A percentile compares a stretch with the other conserved stretches of the same genome.
Conservation (phyloP, 2,329 filamentous ascomycete species). For the Calonectria montana region DNA sequence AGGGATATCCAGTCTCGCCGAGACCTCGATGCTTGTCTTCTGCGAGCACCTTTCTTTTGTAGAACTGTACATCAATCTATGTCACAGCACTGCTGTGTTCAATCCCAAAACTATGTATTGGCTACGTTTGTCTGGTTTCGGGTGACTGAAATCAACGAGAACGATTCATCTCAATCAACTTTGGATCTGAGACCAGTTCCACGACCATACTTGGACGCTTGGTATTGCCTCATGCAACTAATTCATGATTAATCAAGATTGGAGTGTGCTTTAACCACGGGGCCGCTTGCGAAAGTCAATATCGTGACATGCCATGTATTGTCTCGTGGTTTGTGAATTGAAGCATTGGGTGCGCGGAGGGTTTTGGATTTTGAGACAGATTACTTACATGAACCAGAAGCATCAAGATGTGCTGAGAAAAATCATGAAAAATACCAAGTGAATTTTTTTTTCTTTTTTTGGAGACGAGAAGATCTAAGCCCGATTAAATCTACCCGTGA, state of each 20-base stretch:
- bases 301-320: background rate
- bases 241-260: background rate
- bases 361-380: too few species aligned
- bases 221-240: background rate
- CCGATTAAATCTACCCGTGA: too few species aligned
- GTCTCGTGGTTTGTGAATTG: too few species aligned
- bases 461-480: too few species aligned
- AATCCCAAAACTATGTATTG: slow-evolving; percentile 25
- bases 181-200: background rate
- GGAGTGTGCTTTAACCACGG: background rate
- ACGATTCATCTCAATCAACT: background rate
- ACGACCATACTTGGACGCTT: background rate
- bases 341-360: too few species aligned
- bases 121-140: background rate
- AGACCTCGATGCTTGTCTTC: slow-evolving; percentile 40
- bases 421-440: too few species aligned
- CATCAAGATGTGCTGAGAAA: too few species aligned
- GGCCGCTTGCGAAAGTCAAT: background rate
- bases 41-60: slow-evolving; percentile 47
- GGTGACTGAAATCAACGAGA: too few species aligned
- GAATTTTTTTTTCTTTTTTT: too few species aligned
- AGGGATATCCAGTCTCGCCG: slow-evolving; percentile 34
- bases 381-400: too few species aligned
- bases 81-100: slow-evolving; percentile 29
- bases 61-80: slow-evolving; percentile 48